These are phyloP conservation scores for Protostelium mycophagum DNA, from an alignment of 78 protist genomes.

Conservation along the genomic window DNA sequence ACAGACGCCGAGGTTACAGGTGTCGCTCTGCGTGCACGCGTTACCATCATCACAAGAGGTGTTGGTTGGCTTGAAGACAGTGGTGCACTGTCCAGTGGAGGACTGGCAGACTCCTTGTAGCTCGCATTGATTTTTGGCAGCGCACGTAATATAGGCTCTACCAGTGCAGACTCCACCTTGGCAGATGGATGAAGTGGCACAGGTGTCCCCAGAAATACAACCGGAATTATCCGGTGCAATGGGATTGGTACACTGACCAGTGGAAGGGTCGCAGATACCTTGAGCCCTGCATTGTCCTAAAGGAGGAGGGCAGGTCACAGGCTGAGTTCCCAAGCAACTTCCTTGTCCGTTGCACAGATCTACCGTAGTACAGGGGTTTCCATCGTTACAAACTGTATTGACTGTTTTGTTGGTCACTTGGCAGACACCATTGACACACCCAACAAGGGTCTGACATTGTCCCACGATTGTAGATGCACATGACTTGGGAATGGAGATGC, in stretches of 20 bases:
- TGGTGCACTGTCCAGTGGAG: not conserved
- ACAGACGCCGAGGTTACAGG: conserved; percentile 11
- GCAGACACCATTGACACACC: not conserved
- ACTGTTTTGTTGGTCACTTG: not conserved
- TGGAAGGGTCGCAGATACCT: not conserved
- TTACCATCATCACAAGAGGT: conserved; percentile 8
- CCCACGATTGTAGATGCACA: not conserved
- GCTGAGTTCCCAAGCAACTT: not conserved
- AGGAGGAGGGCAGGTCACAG: not conserved
- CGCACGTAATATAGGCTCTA: not conserved
- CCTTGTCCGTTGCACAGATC: not conserved
- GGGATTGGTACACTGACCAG: not conserved
- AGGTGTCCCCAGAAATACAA: not conserved
- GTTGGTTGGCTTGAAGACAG: not conserved
- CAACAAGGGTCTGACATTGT: not conserved
- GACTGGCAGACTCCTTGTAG: not conserved
- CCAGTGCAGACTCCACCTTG: not conserved
- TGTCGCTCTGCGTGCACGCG: conserved; percentile 10
- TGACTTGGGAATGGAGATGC: not conserved
- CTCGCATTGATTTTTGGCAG: not conserved
- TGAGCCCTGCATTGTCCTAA: not conserved
- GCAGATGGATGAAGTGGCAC: not conserved
- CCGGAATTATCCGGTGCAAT: not conserved
- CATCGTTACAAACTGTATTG: conserved; percentile 5
- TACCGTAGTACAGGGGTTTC: conserved; percentile 9